phyloP scores from a whole-genome alignment of 179 eudicot species.

The Corrigiola litoralis region DNA sequence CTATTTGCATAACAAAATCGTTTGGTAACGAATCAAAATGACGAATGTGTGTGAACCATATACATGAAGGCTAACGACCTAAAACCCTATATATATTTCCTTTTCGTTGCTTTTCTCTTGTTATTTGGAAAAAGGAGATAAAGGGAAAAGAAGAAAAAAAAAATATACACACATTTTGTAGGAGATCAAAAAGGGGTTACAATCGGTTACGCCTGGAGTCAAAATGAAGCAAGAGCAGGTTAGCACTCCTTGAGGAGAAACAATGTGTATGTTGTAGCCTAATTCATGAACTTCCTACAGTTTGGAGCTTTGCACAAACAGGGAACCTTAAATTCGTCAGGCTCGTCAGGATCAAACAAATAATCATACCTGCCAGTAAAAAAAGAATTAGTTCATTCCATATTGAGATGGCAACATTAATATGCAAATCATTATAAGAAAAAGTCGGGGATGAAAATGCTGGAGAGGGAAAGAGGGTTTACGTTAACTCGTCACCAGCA shows the following conservation, averaged over 20 bases:
- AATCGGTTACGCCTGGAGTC: conserved; percentile 17
- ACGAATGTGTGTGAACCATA: conserved; percentile 12
- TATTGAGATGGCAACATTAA: not conserved
- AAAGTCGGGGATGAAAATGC: not conserved
- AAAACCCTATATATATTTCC: conserved; percentile 22
- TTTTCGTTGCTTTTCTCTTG: conserved; percentile 9
- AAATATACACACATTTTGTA: conserved; percentile 26
- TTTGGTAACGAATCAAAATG: conserved; percentile 6
- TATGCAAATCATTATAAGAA: not conserved
- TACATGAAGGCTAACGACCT: conserved; percentile 21
- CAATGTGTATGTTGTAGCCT: conserved; percentile 25
- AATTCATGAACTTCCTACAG: conserved; percentile 97
- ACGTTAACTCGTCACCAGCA: conserved; percentile 95
- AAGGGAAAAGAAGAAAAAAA: not conserved
- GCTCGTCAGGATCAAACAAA: conserved; percentile 93
- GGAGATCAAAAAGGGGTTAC: conserved; percentile 25
- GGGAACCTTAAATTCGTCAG: conserved; percentile 89
- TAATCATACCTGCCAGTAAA: conserved; percentile 74
- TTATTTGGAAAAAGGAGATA: not conserved
- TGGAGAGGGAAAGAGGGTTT: conserved; percentile 17
- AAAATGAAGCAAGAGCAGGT: conserved; percentile 18
- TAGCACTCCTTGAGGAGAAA: conserved; percentile 25
- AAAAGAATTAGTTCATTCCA: not conserved
- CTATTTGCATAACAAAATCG: not conserved
- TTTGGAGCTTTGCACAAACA: conserved; percentile 84